Evolutionary conservation across 2,329 filamentous ascomycete genomes (phyloP).

Genomic region (Xylaria sp.): DNA sequence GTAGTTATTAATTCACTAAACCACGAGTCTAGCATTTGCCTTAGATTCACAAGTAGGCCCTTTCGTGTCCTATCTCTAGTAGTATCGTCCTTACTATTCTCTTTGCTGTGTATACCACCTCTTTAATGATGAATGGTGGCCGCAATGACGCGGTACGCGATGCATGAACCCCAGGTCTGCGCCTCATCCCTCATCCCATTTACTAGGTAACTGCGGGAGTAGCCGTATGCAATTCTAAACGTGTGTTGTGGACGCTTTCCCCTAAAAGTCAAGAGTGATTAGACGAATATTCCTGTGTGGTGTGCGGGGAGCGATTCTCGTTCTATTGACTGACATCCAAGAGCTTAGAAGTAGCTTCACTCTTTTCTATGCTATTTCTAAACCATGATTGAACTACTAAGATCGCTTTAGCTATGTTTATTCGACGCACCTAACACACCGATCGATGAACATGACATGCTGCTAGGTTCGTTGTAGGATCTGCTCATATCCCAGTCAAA

Average conservation of each 20-base stretch:
- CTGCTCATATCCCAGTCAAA: neutral
- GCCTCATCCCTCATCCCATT: conserved; percentile 6
- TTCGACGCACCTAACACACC: neutral
- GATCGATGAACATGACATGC: neutral
- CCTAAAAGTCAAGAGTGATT: neutral
- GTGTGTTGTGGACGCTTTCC: neutral
- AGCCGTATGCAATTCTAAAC: neutral
- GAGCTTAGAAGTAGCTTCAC: neutral
- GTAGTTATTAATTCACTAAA: neutral
- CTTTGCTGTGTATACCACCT: neutral
- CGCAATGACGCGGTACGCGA: neutral
- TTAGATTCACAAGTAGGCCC: neutral
- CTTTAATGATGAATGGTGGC: neutral
- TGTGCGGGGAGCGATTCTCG: neutral
- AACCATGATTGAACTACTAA: neutral
- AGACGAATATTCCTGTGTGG: neutral
- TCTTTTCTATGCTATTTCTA: neutral
- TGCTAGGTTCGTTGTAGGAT: neutral
- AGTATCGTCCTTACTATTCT: neutral
- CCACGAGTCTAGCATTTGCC: neutral
- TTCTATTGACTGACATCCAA: neutral
- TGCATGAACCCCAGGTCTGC: conserved; percentile 5
- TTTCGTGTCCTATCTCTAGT: neutral
- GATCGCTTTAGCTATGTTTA: neutral
- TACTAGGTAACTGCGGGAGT: neutral